These are phyloP conservation scores for Lepidium aucheri DNA, from an alignment of 345 rosid species.

Conservation along the genomic window DNA sequence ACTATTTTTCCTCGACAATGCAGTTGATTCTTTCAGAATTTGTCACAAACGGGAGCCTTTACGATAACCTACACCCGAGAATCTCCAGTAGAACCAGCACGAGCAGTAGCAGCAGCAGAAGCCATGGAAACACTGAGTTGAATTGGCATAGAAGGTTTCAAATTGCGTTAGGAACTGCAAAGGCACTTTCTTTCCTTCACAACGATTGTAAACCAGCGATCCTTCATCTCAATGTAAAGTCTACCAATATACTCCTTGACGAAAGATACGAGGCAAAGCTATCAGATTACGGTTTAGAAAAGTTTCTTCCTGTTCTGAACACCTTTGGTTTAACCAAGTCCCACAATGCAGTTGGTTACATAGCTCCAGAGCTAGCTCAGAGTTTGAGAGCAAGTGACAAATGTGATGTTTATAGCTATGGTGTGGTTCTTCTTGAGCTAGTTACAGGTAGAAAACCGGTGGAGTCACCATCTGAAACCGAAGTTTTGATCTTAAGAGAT, in stretches of 20 bases:
- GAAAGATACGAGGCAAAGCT: constrained; percentile 75
- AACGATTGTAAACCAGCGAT: constrained; percentile 82
- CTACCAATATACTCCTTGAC: constrained; percentile 76
- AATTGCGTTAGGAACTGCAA: constrained; percentile 80
- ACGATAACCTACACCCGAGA: constrained; percentile 60
- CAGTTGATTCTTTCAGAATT: constrained; percentile 73
- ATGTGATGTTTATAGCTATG: constrained; percentile 89
- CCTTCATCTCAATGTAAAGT: constrained; percentile 88
- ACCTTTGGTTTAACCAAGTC: constrained; percentile 49
- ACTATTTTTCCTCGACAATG: constrained; percentile 80
- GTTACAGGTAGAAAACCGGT: constrained; percentile 91
- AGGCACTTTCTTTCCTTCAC: constrained; percentile 85
- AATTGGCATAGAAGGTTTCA: constrained; percentile 77
- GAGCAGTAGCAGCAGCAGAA: not conserved
- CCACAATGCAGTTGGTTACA: constrained; percentile 86
- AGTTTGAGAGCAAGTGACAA: constrained; percentile 71
- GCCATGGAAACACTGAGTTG: constrained; percentile 49
- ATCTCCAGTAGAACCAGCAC: constrained; percentile 50
- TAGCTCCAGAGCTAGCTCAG: constrained; percentile 86
- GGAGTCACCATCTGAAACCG: constrained; percentile 48
- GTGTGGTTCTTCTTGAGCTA: constrained; percentile 87
- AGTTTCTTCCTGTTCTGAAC: constrained; percentile 73
- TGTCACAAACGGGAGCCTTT: constrained; percentile 64
- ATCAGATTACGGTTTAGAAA: constrained; percentile 81
- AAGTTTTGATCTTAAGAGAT: constrained; percentile 70